Evolutionary conservation across 2,329 filamentous ascomycete species (phyloP).

Genomic region (Atkinsonella hypoxylon): DNA sequence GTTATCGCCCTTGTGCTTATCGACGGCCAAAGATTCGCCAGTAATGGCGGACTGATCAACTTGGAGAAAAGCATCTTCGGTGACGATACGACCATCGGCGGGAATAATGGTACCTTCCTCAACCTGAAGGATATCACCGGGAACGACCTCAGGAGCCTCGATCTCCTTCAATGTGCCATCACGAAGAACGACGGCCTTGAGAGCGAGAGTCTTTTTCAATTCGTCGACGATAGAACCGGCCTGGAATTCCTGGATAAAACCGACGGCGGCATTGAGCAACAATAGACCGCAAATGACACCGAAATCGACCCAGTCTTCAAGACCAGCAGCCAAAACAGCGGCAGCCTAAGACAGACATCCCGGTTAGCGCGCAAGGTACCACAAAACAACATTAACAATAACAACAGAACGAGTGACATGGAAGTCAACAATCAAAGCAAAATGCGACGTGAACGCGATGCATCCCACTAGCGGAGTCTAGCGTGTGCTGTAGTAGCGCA

Average conservation of each 20-base stretch:
- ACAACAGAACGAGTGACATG: not conserved
- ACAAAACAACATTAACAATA: not conserved
- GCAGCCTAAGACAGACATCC: constrained; percentile 39
- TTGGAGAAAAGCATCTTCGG: constrained; percentile 73
- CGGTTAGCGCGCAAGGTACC: constrained; percentile 16
- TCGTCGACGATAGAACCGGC: constrained; percentile 85
- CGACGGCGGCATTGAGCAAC: constrained; percentile 72
- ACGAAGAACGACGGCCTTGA: constrained; percentile 79
- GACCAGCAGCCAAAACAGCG: constrained; percentile 69
- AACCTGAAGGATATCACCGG: constrained; percentile 79
- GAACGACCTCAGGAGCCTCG: constrained; percentile 73
- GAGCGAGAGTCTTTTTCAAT: constrained; percentile 78
- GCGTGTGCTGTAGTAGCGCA: not conserved
- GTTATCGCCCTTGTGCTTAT: constrained; percentile 72
- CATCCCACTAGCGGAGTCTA: not conserved
- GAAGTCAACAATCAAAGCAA: not conserved
- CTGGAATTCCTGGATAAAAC: constrained; percentile 83
- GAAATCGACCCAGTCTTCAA: constrained; percentile 85
- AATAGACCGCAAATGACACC: constrained; percentile 80
- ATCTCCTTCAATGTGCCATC: constrained; percentile 65
- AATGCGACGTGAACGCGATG: not conserved
- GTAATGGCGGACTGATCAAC: constrained; percentile 89
- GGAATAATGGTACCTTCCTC: constrained; percentile 88
- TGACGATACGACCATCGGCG: constrained; percentile 77
- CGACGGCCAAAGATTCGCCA: constrained; percentile 81